phyloP scores from a whole-genome alignment of 768 basidiomycete species.

The Suillus plorans region DNA sequence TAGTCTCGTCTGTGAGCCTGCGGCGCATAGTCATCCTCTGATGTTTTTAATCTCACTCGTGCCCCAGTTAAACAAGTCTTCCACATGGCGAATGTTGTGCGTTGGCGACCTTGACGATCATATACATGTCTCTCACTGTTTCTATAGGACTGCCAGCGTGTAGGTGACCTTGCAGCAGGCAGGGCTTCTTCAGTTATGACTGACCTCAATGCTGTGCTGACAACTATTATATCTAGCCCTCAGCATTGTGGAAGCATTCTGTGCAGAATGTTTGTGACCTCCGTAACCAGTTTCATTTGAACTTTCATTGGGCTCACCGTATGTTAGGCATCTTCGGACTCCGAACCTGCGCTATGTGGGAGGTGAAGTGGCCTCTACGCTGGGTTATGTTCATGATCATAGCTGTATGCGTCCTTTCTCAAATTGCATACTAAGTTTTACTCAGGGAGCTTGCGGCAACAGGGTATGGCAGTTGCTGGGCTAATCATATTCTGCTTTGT shows the following conservation, averaged over 20 bases:
- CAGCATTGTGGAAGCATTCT: background rate
- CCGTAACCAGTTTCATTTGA: background rate
- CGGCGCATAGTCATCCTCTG: too few relatives aligned
- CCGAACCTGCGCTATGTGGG: background rate
- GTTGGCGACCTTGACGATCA: background rate
- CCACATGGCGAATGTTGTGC: background rate
- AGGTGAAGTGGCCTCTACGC: background rate
- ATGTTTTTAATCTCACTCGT: background rate
- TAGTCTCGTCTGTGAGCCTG: background rate
- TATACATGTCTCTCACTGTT: background rate
- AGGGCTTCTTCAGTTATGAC: background rate
- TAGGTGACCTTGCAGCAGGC: background rate
- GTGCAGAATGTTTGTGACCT: background rate
- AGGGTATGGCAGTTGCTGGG: background rate
- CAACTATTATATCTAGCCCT: background rate
- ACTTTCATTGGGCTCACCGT: background rate
- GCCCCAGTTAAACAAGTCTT: background rate
- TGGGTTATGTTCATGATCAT: background rate
- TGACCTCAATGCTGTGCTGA: background rate
- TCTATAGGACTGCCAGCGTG: background rate
- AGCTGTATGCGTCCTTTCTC: background rate
- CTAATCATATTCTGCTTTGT: background rate
- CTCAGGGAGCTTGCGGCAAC: background rate
- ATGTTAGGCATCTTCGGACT: background rate
- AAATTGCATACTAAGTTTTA: background rate